These are phyloP conservation scores for Phaffia rhodozyma DNA, from an alignment of 1,284 basidiomycete genomes.

Conservation along the genomic window DNA sequence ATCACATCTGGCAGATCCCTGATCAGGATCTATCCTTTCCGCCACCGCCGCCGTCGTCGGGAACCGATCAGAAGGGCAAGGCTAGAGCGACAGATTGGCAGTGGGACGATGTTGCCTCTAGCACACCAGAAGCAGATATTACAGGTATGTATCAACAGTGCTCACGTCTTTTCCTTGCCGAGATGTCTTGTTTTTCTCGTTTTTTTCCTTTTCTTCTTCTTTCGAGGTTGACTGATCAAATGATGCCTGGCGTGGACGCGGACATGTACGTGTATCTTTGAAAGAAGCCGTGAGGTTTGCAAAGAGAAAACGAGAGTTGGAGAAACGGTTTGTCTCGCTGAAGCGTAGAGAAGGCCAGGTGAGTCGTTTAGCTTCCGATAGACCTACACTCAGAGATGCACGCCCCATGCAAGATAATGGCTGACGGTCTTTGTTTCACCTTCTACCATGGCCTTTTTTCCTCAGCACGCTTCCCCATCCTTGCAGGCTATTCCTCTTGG, in stretches of 20 bases:
- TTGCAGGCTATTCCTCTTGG: slow-evolving; percentile 37
- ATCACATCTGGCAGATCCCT: slow-evolving; percentile 62
- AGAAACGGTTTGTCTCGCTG: slow-evolving; percentile 42
- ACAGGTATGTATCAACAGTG: slow-evolving; percentile 17
- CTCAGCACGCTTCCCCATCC: slow-evolving; percentile 47
- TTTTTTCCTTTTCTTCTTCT: not conserved
- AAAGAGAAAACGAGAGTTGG: slow-evolving; percentile 45
- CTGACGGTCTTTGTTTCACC: not conserved
- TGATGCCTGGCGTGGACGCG: not conserved
- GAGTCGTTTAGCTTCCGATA: not conserved
- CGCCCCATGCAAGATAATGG: not conserved
- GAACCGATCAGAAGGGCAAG: slow-evolving; percentile 32
- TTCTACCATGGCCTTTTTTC: slow-evolving; percentile 1
- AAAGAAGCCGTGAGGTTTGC: slow-evolving; percentile 54
- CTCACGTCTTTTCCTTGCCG: not conserved
- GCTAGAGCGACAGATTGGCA: slow-evolving; percentile 28
- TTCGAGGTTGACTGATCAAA: no score
- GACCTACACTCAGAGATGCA: no score
- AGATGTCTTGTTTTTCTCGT: not conserved
- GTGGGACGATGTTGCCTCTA: slow-evolving; percentile 36
- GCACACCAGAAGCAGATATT: slow-evolving; percentile 46
- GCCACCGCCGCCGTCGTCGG: slow-evolving; percentile 10
- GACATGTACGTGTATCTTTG: slow-evolving; percentile 40
- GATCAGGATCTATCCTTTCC: slow-evolving; percentile 44
- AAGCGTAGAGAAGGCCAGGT: slow-evolving; percentile 19